Conservation (phyloP, 106 monocot species). For the Cymbidium sinense region DNA sequence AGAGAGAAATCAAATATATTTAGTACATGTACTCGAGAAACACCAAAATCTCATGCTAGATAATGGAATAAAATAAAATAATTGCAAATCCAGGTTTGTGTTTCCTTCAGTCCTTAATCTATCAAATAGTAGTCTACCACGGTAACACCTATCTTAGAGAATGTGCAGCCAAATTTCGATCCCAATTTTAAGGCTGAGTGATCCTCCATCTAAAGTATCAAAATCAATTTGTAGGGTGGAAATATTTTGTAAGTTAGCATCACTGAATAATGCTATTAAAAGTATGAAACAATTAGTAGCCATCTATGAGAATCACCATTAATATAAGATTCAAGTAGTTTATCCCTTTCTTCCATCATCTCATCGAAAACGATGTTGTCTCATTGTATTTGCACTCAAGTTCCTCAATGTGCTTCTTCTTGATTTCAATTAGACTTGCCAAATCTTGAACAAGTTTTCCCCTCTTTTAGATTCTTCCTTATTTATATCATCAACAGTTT, state of each 20-base stretch:
- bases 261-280: background rate
- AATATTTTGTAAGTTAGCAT: background rate
- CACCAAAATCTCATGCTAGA: background rate
- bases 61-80: background rate
- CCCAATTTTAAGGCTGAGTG: background rate
- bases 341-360: conserved; percentile 44
- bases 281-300: background rate
- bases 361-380: conserved; percentile 33
- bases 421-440: conserved; percentile 39
- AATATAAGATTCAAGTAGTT: conserved; percentile 38
- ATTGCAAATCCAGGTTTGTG: background rate
- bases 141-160: background rate
- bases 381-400: conserved; percentile 44
- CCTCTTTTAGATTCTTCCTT: conserved; percentile 35
- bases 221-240: background rate
- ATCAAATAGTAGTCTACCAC: background rate
- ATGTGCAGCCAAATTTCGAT: background rate
- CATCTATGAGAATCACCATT: conserved; percentile 31
- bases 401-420: conserved; percentile 42
- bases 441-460: conserved; percentile 41
- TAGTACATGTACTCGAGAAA: background rate
- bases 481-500: conserved; percentile 40
- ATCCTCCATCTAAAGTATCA: background rate
- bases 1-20: background rate
- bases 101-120: background rate